Evolutionary conservation across 1,284 basidiomycete genomes (phyloP).

Genomic region (Tilletia indica): DNA sequence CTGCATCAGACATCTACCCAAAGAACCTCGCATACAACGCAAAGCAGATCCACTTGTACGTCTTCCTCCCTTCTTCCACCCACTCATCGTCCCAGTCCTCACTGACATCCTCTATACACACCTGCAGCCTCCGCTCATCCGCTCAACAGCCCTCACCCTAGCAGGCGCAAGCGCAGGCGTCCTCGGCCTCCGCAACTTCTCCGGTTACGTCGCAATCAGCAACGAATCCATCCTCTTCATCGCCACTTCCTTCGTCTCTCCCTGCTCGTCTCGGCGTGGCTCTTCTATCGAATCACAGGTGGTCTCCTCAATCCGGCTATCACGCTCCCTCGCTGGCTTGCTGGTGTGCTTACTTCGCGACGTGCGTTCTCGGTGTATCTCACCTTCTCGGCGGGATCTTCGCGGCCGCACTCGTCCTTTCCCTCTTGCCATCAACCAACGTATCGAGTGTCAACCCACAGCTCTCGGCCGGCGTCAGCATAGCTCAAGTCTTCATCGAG

Average conservation of each 20-base stretch:
- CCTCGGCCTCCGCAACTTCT: conserved; percentile 48
- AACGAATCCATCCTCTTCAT: conserved; percentile 43
- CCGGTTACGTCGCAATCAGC: conserved; percentile 29
- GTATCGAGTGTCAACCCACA: conserved; percentile 56
- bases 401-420: conserved; percentile 56
- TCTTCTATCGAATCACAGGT: conserved; percentile 69
- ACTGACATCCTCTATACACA: no score
- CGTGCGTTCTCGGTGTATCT: conserved; percentile 57
- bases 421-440: conserved; percentile 55
- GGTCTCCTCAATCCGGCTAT: conserved; percentile 50
- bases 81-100: neutral
- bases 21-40: conserved; percentile 46
- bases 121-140: conserved; percentile 24
- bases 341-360: conserved; percentile 57
- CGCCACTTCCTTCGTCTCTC: conserved; percentile 37
- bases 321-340: conserved; percentile 58
- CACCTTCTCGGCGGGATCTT: conserved; percentile 60
- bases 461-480: conserved; percentile 48
- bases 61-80: conserved; percentile 16
- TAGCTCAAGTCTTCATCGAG: conserved; percentile 55
- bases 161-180: conserved; percentile 47
- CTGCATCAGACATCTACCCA: conserved; percentile 28
- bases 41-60: conserved; percentile 48
- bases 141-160: conserved; percentile 42
- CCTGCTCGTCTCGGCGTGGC: conserved; percentile 58